A percentile compares a stretch with the other conserved stretches of the same genome.
Conservation (phyloP, 1,284 basidiomycete genomes). For the Entoloma clypeatum region DNA sequence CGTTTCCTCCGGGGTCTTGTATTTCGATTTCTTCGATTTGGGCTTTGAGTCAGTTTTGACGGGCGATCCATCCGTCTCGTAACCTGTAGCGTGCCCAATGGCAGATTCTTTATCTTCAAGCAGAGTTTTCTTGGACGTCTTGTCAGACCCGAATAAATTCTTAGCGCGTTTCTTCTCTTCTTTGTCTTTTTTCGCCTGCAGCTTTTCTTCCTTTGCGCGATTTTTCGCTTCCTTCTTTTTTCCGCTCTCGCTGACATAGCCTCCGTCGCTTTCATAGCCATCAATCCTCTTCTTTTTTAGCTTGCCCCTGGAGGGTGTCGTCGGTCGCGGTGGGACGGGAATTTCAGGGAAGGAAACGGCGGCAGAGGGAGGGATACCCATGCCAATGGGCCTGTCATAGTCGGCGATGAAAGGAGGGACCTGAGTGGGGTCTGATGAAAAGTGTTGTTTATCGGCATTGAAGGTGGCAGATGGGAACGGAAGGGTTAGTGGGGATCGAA, state of each 20-base stretch:
- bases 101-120: slow-evolving; percentile 18
- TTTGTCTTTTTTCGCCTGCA: slow-evolving; percentile 35
- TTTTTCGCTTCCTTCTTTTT: slow-evolving; percentile 31
- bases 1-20: slow-evolving; percentile 24
- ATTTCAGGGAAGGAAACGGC: slow-evolving; percentile 19
- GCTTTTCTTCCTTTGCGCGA: slow-evolving; percentile 29
- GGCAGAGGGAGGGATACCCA: neutral
- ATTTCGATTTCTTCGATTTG: slow-evolving; percentile 27
- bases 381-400: neutral
- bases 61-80: slow-evolving; percentile 29
- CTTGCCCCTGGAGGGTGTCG: slow-evolving; percentile 35
- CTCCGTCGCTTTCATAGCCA: slow-evolving; percentile 54
- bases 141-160: slow-evolving; percentile 45
- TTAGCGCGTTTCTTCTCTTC: slow-evolving; percentile 33
- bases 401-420: neutral
- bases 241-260: slow-evolving; percentile 44
- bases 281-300: slow-evolving; percentile 38
- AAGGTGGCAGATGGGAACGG: slow-evolving; percentile 9
- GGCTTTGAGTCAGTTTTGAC: slow-evolving; percentile 11
- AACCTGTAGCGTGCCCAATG: slow-evolving; percentile 20
- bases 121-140: slow-evolving; percentile 34
- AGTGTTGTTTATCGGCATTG: no score
- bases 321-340: slow-evolving; percentile 23
- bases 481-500: slow-evolving; percentile 17
- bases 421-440: neutral